These are phyloP conservation scores for Pyrenochaeta sp. DNA, from an alignment of 2,329 filamentous ascomycete species.

Conservation along the genomic window DNA sequence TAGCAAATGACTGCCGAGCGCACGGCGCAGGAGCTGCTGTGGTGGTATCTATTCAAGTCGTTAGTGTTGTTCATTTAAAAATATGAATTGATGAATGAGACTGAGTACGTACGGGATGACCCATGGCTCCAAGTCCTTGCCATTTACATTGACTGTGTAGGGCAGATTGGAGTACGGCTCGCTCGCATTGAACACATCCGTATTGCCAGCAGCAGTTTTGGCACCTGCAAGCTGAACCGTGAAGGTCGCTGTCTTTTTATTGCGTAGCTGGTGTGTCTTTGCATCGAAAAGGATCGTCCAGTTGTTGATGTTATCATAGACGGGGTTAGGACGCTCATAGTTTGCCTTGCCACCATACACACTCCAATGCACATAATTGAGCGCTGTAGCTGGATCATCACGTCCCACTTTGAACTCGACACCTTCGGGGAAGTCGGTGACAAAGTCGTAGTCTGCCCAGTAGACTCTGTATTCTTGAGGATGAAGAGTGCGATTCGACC, in stretches of 20 bases:
- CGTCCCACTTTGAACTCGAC: constrained; percentile 66
- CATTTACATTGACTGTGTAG: constrained; percentile 61
- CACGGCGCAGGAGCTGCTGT: constrained; percentile 68
- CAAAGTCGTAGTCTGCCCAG: constrained; percentile 68
- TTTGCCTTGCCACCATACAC: constrained; percentile 67
- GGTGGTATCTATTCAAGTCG: constrained; percentile 54
- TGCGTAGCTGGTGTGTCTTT: constrained; percentile 48
- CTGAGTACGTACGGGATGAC: constrained; percentile 59
- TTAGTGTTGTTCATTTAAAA: constrained; percentile 25
- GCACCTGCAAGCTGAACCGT: constrained; percentile 70
- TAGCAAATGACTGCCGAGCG: constrained; percentile 69
- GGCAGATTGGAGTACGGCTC: constrained; percentile 65
- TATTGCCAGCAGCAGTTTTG: constrained; percentile 69
- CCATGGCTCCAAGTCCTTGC: constrained; percentile 59
- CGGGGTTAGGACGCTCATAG: constrained; percentile 52
- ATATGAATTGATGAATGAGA: too few relatives aligned
- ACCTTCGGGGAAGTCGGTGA: constrained; percentile 65
- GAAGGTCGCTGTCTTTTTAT: constrained; percentile 60
- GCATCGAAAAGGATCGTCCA: constrained; percentile 24
- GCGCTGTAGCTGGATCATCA: constrained; percentile 58
- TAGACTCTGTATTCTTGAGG: constrained; percentile 68
- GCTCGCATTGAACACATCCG: constrained; percentile 56
- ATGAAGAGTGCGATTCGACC: constrained; percentile 58
- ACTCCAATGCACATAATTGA: constrained; percentile 73
- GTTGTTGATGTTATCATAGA: constrained; percentile 50